Conservation (phyloP, 2,329 filamentous ascomycete genomes). For the Pestalotiopsis sp. region DNA sequence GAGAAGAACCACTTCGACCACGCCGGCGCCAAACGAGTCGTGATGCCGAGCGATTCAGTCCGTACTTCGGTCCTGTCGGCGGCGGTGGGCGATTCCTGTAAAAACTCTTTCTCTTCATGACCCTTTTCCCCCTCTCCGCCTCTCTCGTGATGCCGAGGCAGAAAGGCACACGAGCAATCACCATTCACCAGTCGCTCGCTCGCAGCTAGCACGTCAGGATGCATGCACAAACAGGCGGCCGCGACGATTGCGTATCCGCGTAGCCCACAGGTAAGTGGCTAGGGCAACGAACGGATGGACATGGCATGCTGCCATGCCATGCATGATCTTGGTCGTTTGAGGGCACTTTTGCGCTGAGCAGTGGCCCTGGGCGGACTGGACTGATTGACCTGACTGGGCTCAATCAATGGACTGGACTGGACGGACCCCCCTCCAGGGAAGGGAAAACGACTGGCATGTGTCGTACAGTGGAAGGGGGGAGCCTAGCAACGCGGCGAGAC, state of each 20-base stretch:
- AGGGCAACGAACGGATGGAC: not conserved
- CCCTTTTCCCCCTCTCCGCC: not conserved
- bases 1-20: not conserved
- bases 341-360: not conserved
- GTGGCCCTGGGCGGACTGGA: not conserved
- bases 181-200: not conserved
- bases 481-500: slow-evolving; percentile 23
- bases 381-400: not conserved
- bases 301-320: not conserved
- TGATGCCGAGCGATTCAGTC: slow-evolving; percentile 1
- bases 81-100: not conserved
- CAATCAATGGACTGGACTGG: not conserved
- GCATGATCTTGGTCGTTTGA: slow-evolving; percentile 3
- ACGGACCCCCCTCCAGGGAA: not conserved
- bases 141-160: not conserved
- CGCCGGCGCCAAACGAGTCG: slow-evolving; percentile 3
- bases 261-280: not conserved
- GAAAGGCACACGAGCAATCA: not conserved
- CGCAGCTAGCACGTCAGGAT: not conserved
- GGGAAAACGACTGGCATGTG: not conserved
- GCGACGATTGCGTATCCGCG: not conserved
- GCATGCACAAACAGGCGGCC: not conserved
- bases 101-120: not conserved
- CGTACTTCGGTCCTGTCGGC: not conserved
- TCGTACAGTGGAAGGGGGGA: slow-evolving; percentile 2